Base-by-base conservation (phyloP, 805 yeast species). In the Vanderwaltozyma tropicalis region DNA sequence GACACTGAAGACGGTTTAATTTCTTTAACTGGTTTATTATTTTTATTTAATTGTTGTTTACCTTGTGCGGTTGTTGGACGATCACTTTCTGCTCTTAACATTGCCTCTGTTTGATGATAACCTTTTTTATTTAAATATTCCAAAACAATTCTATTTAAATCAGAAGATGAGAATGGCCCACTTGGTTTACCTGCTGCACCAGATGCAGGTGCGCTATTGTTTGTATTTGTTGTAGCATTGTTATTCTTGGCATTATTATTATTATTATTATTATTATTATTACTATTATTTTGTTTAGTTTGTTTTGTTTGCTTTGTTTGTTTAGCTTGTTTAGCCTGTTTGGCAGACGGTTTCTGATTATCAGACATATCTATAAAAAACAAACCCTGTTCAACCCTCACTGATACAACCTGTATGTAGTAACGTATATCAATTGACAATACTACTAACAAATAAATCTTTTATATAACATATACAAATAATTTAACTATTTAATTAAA, bases 81-180 rank as follows among this genome's bases (percentile, higher is more conserved):
- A 1, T 86, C 71, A 45, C 80, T 74, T 57, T 92, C 99, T 43
- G 87, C 76, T 44, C 98, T 74, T 35, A 92, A 69, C 80, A 88
- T 84, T 2, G 95, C 87, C 58, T 92, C 99, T 0, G 98, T 89
- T 48, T 80, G 77, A 48, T 83, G 88, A 54, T 86, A 92, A 2
- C 99, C 99, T 58, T 88, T 87, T 53, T 92, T 89, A 57, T 79
- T 82, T 47, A 92, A 69, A 51, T 89, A 92, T 50, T 92, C 98
- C 51, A 92, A 68, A 25, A 92, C 97, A 53, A 92, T 85, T 45
- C 92, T 68, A 59, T 88, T 89, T 55, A 92, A 69, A 57, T 92
- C 97, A 5, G 89, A 87, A 34, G 84, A 86, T 0, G 94, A 78
- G 42, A 77, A 57, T 11, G 56, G 57, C 15, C 61, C 55, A 15